phyloP scores from a whole-genome alignment of 2,329 filamentous ascomycete species.

The Aspergillus fructus region DNA sequence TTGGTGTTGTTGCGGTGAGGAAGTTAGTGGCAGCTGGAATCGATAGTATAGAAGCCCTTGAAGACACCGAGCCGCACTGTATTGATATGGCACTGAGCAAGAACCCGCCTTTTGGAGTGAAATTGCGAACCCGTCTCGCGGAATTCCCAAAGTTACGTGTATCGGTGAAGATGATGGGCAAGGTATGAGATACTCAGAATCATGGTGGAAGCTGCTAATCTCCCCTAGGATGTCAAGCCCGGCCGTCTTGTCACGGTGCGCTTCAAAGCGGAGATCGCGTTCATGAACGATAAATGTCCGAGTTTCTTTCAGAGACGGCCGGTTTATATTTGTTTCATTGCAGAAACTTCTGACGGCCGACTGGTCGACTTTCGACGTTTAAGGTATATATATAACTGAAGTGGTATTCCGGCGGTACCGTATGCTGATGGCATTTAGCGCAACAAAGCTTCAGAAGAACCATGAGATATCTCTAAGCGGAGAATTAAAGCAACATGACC shows the following conservation, averaged over 20 bases:
- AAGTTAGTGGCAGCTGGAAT: slow-evolving; percentile 73
- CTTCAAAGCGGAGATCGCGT: slow-evolving; percentile 67
- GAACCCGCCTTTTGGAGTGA: slow-evolving; percentile 79
- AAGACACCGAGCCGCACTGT: slow-evolving; percentile 62
- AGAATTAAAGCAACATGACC: slow-evolving; percentile 53
- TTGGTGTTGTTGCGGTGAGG: slow-evolving; percentile 73
- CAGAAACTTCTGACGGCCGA: slow-evolving; percentile 67
- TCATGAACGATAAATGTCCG: slow-evolving; percentile 64
- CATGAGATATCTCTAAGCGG: slow-evolving; percentile 62
- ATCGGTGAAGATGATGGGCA: slow-evolving; percentile 51
- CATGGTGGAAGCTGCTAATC: slow-evolving; percentile 13
- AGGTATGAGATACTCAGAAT: slow-evolving; percentile 36
- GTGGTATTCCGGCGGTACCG: slow-evolving; percentile 13
- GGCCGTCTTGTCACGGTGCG: slow-evolving; percentile 55
- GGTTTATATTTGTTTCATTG: slow-evolving; percentile 72
- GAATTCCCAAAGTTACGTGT: slow-evolving; percentile 70
- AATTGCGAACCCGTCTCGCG: slow-evolving; percentile 62
- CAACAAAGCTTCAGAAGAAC: slow-evolving; percentile 62
- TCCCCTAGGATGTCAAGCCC: slow-evolving; percentile 30
- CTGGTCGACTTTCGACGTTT: slow-evolving; percentile 68
- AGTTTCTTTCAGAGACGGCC: slow-evolving; percentile 63
- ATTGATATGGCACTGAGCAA: slow-evolving; percentile 76
- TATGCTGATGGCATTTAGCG: slow-evolving; percentile 43
- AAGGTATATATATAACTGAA: slow-evolving; percentile 42
- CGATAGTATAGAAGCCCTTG: slow-evolving; percentile 68